Conservation (phyloP, 805 yeast genomes). For the Candida hungchunana region DNA sequence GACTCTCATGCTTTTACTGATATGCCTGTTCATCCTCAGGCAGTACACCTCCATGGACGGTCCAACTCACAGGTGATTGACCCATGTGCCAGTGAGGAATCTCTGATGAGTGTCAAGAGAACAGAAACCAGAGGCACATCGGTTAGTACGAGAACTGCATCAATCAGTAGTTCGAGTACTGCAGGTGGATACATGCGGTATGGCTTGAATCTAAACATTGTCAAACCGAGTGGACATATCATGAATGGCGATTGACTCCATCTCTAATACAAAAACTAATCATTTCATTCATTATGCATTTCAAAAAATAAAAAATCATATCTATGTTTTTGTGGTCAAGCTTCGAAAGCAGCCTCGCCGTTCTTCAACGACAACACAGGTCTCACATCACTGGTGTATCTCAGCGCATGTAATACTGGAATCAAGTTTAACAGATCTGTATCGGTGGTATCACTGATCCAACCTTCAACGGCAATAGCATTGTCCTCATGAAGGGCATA, state of each 20-base stretch:
- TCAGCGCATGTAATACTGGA: constrained; percentile 72
- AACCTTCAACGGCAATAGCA: constrained; percentile 92
- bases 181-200: constrained; percentile 14
- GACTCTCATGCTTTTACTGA: background rate
- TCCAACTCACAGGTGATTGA: background rate
- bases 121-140: constrained; percentile 8
- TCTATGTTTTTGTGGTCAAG: background rate
- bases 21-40: background rate
- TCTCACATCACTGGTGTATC: constrained; percentile 82
- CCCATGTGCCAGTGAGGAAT: constrained; percentile 5
- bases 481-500: constrained; percentile 80
- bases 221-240: constrained; percentile 40
- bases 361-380: constrained; percentile 66
- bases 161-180: constrained; percentile 3
- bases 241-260: constrained; percentile 33
- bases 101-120: constrained; percentile 9
- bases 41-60: constrained; percentile 1
- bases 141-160: constrained; percentile 4
- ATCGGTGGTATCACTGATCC: constrained; percentile 97
- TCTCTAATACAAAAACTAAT: background rate
- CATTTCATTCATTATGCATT: constrained; percentile 4
- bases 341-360: constrained; percentile 63
- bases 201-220: constrained; percentile 55
- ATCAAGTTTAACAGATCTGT: constrained; percentile 73
- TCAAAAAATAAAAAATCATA: background rate